Conservation (phyloP, 2,329 filamentous ascomycete genomes). For the Colletotrichum somersetense region DNA sequence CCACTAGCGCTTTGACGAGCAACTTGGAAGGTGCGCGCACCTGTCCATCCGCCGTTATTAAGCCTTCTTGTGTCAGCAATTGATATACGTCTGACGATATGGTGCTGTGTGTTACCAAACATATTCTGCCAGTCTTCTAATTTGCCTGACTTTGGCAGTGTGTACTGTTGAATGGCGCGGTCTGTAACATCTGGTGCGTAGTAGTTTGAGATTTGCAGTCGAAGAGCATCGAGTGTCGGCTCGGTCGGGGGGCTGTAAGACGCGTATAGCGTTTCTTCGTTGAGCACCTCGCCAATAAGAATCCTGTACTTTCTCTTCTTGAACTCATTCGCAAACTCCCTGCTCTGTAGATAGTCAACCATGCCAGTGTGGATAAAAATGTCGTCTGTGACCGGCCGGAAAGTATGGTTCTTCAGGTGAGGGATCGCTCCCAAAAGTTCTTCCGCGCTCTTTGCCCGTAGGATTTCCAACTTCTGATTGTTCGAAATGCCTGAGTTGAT, state of each 20-base stretch:
- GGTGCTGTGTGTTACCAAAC: constrained; percentile 48
- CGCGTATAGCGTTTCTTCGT: constrained; percentile 59
- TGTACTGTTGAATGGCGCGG: constrained; percentile 52
- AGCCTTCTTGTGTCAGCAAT: not conserved
- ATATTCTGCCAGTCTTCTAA: constrained; percentile 52
- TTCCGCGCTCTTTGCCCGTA: constrained; percentile 49
- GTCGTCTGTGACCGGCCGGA: constrained; percentile 58
- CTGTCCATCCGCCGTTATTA: constrained; percentile 56
- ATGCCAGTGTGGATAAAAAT: constrained; percentile 55
- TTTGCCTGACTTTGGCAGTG: constrained; percentile 48
- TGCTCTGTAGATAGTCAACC: constrained; percentile 53
- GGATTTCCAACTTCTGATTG: constrained; percentile 48
- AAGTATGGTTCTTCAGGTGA: constrained; percentile 59
- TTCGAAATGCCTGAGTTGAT: constrained; percentile 45
- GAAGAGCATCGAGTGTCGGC: constrained; percentile 50
- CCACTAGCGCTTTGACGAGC: constrained; percentile 48
- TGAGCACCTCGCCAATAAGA: constrained; percentile 58
- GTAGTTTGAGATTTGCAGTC: constrained; percentile 57
- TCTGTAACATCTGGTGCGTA: constrained; percentile 56
- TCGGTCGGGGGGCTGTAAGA: constrained; percentile 54
- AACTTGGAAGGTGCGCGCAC: constrained; percentile 54
- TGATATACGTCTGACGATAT: not conserved
- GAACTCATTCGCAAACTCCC: constrained; percentile 54
- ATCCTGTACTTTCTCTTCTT: constrained; percentile 50
- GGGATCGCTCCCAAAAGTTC: constrained; percentile 52